These are phyloP conservation scores for Zasmidium citrigriseum DNA, from an alignment of 2,329 filamentous ascomycete species.

Conservation along the genomic window DNA sequence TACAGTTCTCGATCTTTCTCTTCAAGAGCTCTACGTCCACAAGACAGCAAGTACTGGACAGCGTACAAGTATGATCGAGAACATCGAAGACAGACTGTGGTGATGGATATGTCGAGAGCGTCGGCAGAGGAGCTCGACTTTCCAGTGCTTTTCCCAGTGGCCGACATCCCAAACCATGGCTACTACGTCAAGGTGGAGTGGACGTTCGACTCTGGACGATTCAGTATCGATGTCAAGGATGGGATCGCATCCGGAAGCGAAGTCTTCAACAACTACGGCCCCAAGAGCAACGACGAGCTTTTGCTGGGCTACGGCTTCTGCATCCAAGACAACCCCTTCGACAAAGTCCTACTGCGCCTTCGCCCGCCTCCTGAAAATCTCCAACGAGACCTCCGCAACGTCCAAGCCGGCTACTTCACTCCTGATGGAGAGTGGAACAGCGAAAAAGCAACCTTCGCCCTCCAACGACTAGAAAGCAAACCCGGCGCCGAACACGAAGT, in stretches of 20 bases:
- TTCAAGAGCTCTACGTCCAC: conserved; percentile 38
- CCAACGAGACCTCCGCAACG: conserved; percentile 31
- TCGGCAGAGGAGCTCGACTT: conserved; percentile 39
- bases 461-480: conserved; percentile 7
- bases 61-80: conserved; percentile 34
- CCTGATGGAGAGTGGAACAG: conserved; percentile 34
- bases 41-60: conserved; percentile 38
- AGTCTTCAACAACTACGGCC: conserved; percentile 56
- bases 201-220: conserved; percentile 43
- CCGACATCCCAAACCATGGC: conserved; percentile 53
- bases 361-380: conserved; percentile 40
- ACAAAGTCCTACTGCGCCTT: conserved; percentile 47
- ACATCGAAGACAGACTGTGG: conserved; percentile 33
- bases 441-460: conserved; percentile 39
- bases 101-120: conserved; percentile 36
- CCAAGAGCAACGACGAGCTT: conserved; percentile 55
- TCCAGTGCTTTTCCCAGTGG: conserved; percentile 51
- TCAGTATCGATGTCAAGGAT: conserved; percentile 42
- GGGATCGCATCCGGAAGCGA: conserved; percentile 39
- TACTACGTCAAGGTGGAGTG: conserved; percentile 50
- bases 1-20: conserved; percentile 55
- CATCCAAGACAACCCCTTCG: conserved; percentile 48
- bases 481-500: conserved; percentile 8
- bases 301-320: conserved; percentile 57
- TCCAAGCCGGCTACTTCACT: conserved; percentile 38